Conservation (phyloP, 2,329 filamentous ascomycete genomes). For the Pestalotiopsis sp. region DNA sequence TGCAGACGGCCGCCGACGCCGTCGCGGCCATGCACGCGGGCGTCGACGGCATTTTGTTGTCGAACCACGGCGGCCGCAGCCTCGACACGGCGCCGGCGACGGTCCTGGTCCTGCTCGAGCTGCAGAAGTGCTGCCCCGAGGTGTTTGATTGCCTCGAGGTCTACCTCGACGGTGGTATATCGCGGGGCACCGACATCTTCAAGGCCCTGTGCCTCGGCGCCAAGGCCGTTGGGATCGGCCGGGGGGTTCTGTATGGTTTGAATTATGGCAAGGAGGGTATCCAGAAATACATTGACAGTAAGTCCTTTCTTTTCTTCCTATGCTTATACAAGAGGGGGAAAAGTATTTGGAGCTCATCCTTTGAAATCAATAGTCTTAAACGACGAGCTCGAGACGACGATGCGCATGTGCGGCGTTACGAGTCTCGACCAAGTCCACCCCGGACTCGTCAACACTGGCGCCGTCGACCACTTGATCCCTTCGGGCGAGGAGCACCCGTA, state of each 20-base stretch:
- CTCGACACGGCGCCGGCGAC: slow-evolving; percentile 54
- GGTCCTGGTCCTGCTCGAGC: slow-evolving; percentile 63
- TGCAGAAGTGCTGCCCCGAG: slow-evolving; percentile 62
- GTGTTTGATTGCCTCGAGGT: slow-evolving; percentile 64
- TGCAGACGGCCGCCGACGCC: slow-evolving; percentile 70
- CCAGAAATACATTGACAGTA: slow-evolving; percentile 54
- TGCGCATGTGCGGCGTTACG: slow-evolving; percentile 67
- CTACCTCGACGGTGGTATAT: slow-evolving; percentile 66
- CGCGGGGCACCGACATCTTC: slow-evolving; percentile 67
- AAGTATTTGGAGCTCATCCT: slow-evolving; percentile 12
- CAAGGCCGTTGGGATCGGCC: slow-evolving; percentile 63
- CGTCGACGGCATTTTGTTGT: slow-evolving; percentile 69
- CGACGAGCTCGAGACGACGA: slow-evolving; percentile 67
- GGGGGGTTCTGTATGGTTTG: slow-evolving; percentile 62
- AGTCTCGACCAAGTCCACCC: slow-evolving; percentile 61
- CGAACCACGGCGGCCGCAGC: slow-evolving; percentile 70
- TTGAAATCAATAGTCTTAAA: slow-evolving; percentile 38
- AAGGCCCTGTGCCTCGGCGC: slow-evolving; percentile 69
- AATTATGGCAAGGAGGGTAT: slow-evolving; percentile 63
- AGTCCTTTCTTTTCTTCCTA: slow-evolving; percentile 28
- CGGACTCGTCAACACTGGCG: slow-evolving; percentile 60
- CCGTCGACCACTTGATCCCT: slow-evolving; percentile 49
- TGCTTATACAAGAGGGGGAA: background rate
- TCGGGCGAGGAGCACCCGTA: slow-evolving; percentile 46
- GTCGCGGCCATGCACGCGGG: slow-evolving; percentile 60